Conservation (phyloP, 176 grass and related monocot genomes). For the Aegilops speltoides region DNA sequence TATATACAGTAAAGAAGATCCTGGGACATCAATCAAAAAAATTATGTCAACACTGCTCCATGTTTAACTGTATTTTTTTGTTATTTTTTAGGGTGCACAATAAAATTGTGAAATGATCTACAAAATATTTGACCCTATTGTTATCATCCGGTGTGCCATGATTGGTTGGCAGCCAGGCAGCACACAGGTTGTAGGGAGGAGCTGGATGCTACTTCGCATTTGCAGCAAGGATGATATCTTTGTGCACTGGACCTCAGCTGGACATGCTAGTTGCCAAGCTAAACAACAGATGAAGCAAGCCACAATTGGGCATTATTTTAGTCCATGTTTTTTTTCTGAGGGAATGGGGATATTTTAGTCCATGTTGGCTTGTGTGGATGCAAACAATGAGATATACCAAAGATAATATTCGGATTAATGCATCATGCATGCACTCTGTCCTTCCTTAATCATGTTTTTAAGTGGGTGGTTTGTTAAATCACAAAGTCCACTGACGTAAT, state of each 20-base stretch:
- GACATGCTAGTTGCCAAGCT: constrained; percentile 24
- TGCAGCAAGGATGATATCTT: constrained; percentile 23
- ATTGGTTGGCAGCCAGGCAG: background rate
- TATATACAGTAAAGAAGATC: no score
- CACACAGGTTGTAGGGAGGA: constrained; percentile 21
- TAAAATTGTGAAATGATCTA: background rate
- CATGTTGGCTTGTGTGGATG: constrained; percentile 24
- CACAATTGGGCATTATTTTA: background rate
- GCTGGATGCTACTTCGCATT: constrained; percentile 6
- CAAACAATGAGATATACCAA: constrained; percentile 35
- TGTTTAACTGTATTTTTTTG: background rate
- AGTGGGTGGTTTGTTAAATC: background rate
- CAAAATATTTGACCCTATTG: background rate
- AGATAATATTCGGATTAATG: constrained; percentile 1
- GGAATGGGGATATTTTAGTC: background rate
- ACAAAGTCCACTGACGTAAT: background rate
- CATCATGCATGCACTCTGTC: background rate
- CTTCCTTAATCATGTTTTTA: background rate
- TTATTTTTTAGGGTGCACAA: background rate
- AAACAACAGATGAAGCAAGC: background rate
- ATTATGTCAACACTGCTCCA: no score
- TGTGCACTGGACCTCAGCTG: constrained; percentile 37
- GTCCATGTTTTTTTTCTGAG: no score
- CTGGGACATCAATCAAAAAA: no score
- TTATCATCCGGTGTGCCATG: background rate